phyloP scores from a whole-genome alignment of 495 filamentous ascomycete species.

The Neurospora sp. region DNA sequence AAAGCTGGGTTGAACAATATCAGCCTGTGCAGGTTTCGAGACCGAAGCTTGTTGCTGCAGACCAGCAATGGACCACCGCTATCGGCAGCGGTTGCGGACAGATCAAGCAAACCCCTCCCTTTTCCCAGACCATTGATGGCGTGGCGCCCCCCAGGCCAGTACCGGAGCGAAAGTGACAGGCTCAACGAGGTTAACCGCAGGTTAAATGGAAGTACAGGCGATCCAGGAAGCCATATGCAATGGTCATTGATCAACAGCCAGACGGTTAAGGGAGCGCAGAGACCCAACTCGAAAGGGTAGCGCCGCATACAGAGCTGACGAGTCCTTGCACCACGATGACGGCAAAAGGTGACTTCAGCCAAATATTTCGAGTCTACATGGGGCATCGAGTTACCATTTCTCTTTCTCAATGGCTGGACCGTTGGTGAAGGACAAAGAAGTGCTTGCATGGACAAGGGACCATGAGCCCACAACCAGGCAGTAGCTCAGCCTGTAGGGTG shows the following conservation, averaged over 20 bases:
- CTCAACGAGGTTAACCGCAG: not conserved
- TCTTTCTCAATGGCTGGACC: not conserved
- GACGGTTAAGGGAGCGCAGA: not conserved
- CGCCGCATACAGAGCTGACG: conserved; percentile 7
- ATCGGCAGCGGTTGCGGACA: not conserved
- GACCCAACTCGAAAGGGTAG: not conserved
- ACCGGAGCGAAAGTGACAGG: not conserved
- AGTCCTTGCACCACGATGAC: conserved; percentile 20
- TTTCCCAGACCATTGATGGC: not conserved
- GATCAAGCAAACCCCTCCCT: not conserved
- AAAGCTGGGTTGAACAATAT: conserved; percentile 58
- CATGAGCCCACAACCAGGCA: not conserved
- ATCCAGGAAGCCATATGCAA: not conserved
- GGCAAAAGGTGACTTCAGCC: conserved; percentile 14
- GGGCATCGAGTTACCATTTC: not conserved
- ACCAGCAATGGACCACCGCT: not conserved
- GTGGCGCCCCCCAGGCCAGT: not conserved
- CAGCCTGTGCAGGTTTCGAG: not conserved
- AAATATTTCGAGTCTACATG: conserved; percentile 5
- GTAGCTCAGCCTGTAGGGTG: conserved; percentile 2
- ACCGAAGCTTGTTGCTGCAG: not conserved
- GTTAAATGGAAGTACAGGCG: not conserved
- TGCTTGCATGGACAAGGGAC: conserved; percentile 13
- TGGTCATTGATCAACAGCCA: not conserved
- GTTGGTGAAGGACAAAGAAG: conserved; percentile 3